Evolutionary conservation across 805 yeast species (phyloP).

Genomic region (Ogataea naganishii): DNA sequence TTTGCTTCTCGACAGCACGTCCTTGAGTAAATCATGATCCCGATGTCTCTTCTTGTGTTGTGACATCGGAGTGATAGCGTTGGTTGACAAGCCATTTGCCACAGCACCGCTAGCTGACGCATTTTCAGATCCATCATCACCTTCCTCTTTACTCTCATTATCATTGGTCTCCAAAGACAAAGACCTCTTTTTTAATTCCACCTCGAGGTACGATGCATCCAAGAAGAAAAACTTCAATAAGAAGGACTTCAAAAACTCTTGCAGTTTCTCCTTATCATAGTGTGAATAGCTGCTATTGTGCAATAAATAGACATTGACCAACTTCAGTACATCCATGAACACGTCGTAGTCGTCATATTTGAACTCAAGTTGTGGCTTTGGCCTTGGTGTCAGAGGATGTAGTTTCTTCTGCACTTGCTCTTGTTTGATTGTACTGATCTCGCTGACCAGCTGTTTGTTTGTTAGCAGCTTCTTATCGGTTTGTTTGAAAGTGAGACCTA

Average conservation of each 20-base stretch:
- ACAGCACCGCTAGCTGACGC: constrained; percentile 8
- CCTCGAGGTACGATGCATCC: constrained; percentile 39
- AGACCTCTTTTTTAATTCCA: constrained; percentile 25
- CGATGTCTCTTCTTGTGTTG: constrained; percentile 36
- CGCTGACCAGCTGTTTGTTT: constrained; percentile 83
- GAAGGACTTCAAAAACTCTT: constrained; percentile 62
- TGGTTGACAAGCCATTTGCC: constrained; percentile 2
- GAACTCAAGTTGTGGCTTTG: constrained; percentile 60
- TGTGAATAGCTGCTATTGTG: constrained; percentile 69
- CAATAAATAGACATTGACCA: constrained; percentile 58
- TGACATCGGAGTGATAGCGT: constrained; percentile 14
- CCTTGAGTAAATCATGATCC: constrained; percentile 52
- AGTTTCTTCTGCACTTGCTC: constrained; percentile 84
- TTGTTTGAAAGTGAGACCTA: constrained; percentile 94
- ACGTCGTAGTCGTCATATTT: constrained; percentile 58
- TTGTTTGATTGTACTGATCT: constrained; percentile 83
- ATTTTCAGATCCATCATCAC: constrained; percentile 16
- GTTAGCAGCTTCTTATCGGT: constrained; percentile 90
- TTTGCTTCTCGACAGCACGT: constrained; percentile 49
- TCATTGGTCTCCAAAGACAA: constrained; percentile 17
- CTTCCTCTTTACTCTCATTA: too few relatives aligned
- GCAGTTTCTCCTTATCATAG: constrained; percentile 71
- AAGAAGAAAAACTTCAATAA: constrained; percentile 63
- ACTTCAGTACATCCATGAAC: constrained; percentile 61
- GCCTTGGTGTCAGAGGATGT: constrained; percentile 79